A percentile compares a stretch with the other conserved stretches of the same genome.
These are phyloP conservation scores for Penicillium sp. DNA, from an alignment of 2,329 filamentous ascomycete species.

Conservation along the genomic window DNA sequence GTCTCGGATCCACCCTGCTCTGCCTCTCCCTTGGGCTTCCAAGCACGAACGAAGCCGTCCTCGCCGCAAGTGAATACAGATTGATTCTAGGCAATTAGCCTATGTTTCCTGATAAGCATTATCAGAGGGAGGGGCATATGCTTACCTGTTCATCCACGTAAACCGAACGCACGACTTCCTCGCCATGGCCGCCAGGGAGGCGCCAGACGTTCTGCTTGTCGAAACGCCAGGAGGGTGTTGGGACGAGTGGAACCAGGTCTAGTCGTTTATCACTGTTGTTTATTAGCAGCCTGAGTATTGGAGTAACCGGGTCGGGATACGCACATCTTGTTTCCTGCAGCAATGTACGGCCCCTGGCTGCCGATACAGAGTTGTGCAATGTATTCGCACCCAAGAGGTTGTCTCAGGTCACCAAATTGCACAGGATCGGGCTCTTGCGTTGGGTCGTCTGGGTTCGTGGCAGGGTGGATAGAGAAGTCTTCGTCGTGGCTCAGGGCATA, in stretches of 20 bases:
- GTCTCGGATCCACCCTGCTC: slow-evolving; percentile 18
- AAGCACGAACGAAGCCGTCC: slow-evolving; percentile 48
- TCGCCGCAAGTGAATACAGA: slow-evolving; percentile 52
- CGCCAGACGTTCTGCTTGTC: slow-evolving; percentile 47
- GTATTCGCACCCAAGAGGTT: slow-evolving; percentile 62
- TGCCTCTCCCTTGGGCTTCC: slow-evolving; percentile 31
- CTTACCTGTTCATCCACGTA: slow-evolving; percentile 50
- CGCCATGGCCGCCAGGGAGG: slow-evolving; percentile 53
- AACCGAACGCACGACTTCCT: slow-evolving; percentile 53
- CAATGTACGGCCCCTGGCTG: slow-evolving; percentile 50
- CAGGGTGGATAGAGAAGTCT: slow-evolving; percentile 62
- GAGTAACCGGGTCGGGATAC: slow-evolving; percentile 19
- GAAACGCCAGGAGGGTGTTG: slow-evolving; percentile 44
- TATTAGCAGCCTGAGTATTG: slow-evolving; percentile 3
- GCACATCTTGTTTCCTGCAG: slow-evolving; percentile 56
- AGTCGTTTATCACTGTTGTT: slow-evolving; percentile 44
- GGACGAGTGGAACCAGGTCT: slow-evolving; percentile 47
- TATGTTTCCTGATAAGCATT: neutral
- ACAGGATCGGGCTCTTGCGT: slow-evolving; percentile 50
- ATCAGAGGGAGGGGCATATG: neutral
- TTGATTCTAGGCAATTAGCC: slow-evolving; percentile 34
- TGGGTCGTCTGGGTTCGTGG: slow-evolving; percentile 55
- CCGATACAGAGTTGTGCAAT: slow-evolving; percentile 59
- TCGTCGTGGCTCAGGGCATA: slow-evolving; percentile 68
- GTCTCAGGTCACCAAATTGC: slow-evolving; percentile 62